These are phyloP conservation scores for Colletotrichum euphorbiae DNA, from an alignment of 2,329 filamentous ascomycete species.

Conservation along the genomic window DNA sequence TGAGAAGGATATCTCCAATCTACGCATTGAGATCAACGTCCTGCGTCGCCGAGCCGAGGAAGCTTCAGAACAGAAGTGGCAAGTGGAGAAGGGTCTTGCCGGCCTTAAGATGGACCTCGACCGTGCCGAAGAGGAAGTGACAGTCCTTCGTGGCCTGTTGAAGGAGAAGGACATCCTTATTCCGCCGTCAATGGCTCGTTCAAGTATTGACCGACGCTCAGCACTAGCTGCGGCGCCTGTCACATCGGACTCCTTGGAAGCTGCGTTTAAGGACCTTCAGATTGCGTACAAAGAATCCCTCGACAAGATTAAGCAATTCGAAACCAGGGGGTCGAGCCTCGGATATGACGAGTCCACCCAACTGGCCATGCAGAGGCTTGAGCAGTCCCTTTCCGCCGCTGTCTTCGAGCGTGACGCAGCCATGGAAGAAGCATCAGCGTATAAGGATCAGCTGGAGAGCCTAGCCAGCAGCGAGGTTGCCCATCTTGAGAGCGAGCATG, in stretches of 20 bases:
- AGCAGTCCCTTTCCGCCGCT: conserved; percentile 75
- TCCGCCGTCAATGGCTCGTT: conserved; percentile 67
- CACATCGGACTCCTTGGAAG: conserved; percentile 78
- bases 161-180: conserved; percentile 85
- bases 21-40: conserved; percentile 86
- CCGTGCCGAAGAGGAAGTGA: conserved; percentile 92
- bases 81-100: conserved; percentile 89
- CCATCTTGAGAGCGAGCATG: conserved; percentile 69
- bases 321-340: conserved; percentile 56
- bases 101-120: conserved; percentile 97
- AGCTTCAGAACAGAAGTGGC: conserved; percentile 94
- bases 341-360: conserved; percentile 68
- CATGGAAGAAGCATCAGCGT: conserved; percentile 71
- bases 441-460: conserved; percentile 70
- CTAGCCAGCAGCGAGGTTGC: conserved; percentile 68
- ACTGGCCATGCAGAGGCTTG: conserved; percentile 72
- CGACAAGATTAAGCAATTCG: conserved; percentile 73
- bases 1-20: conserved; percentile 81
- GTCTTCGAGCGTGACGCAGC: conserved; percentile 80
- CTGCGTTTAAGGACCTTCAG: conserved; percentile 81
- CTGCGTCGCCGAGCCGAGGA: conserved; percentile 91
- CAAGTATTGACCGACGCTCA: conserved; percentile 45
- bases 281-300: conserved; percentile 76
- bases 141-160: conserved; percentile 81
- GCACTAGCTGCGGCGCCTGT: conserved; percentile 55